These are phyloP conservation scores for Linaria vulgaris DNA, from an alignment of 257 asterid species.

Conservation along the genomic window DNA sequence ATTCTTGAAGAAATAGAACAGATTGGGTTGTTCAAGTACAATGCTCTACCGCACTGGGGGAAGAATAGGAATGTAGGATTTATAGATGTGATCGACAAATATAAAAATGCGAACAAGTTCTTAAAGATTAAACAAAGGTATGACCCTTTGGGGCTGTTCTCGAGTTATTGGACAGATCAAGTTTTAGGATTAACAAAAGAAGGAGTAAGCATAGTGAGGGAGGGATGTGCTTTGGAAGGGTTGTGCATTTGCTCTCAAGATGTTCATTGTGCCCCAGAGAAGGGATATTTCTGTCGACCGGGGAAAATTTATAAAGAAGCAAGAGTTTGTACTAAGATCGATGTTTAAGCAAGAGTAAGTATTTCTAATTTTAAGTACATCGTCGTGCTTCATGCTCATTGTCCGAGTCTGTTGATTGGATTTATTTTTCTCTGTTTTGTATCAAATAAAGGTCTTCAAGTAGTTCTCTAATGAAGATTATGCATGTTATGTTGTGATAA, in stretches of 20 bases:
- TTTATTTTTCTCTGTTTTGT: no score
- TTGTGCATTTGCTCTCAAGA: conserved; percentile 60
- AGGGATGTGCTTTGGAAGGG: conserved; percentile 69
- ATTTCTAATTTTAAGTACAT: no score
- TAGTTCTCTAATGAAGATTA: no score
- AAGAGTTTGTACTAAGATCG: conserved; percentile 45
- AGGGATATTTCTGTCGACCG: conserved; percentile 47
- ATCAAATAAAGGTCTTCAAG: no score
- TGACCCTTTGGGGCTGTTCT: conserved; percentile 52
- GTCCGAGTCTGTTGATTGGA: no score
- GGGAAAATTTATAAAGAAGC: conserved; percentile 51
- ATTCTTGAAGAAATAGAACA: conserved; percentile 62
- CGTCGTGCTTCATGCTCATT: no score
- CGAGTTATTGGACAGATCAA: conserved; percentile 62
- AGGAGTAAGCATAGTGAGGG: conserved; percentile 29
- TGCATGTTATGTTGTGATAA: no score
- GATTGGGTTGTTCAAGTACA: conserved; percentile 56
- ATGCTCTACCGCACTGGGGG: conserved; percentile 70
- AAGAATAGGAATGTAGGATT: conserved; percentile 64
- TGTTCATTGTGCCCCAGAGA: conserved; percentile 54
- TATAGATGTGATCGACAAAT: conserved; percentile 44
- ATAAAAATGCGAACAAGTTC: conserved; percentile 28
- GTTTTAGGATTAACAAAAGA: conserved; percentile 42
- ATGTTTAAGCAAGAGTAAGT: no score
- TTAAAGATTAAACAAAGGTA: conserved; percentile 34